A percentile compares a stretch with the other conserved stretches of the same genome.
phyloP scores from a whole-genome alignment of 192 early-diverging fungal genomes.

The Diversispora eburnea region DNA sequence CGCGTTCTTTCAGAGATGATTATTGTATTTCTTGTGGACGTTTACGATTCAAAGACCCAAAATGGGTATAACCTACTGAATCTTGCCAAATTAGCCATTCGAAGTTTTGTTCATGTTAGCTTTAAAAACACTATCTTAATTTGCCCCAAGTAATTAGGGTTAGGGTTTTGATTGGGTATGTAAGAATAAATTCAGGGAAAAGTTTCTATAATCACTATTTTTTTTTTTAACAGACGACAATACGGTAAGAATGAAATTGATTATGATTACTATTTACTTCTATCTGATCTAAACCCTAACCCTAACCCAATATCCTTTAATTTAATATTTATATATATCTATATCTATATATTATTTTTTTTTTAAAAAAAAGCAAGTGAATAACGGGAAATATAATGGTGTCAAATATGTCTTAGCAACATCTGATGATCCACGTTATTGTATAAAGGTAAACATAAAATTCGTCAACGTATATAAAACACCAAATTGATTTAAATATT shows the following conservation, averaged over 20 bases:
- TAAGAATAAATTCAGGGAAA: too few relatives aligned
- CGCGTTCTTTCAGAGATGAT: neutral
- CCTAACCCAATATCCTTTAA: too few relatives aligned
- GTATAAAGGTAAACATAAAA: conserved; percentile 5
- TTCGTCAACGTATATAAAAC: neutral
- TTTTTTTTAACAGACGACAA: too few relatives aligned
- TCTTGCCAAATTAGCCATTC: conserved; percentile 9
- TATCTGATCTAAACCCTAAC: too few relatives aligned
- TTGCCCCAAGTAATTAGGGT: too few relatives aligned
- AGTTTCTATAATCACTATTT: too few relatives aligned
- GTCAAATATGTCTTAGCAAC: neutral
- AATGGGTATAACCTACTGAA: neutral
- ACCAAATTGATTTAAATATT: neutral
- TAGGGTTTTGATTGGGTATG: too few relatives aligned
- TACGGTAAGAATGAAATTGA: too few relatives aligned
- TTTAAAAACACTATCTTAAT: too few relatives aligned
- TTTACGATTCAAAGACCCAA: neutral
- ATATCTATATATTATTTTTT: neutral
- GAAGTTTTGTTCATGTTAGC: neutral
- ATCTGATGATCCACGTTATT: neutral
- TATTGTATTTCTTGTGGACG: conserved; percentile 9
- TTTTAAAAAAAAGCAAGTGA: neutral
- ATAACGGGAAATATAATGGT: neutral
- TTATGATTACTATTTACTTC: too few relatives aligned
- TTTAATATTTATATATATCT: neutral